Evolutionary conservation across 202 grass and related monocot species (phyloP), one percentile per base, ranked within the genome.

Genomic region (Cymbopogon flexuosus): DNA sequence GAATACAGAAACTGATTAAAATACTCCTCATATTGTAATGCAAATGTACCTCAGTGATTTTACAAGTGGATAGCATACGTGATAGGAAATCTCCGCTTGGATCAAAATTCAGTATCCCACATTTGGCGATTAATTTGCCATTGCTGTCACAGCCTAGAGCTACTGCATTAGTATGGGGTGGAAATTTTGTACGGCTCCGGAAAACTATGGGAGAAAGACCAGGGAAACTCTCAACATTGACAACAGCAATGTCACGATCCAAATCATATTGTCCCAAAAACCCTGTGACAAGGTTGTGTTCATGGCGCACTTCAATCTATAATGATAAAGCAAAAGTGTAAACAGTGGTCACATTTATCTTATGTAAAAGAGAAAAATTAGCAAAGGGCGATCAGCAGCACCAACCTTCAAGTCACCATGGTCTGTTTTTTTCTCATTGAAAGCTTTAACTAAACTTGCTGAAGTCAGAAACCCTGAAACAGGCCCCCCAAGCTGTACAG

Each of bases 391-490:
- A 35, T 68, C 68, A 68, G 6, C 35, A 46, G 4, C 47, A 76
- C 24, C 35, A 59, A 81, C 62, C 22, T 75, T 56, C 23, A 75
- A 67, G 45, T 65, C 65, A 73, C 6, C 42, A 65, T 30, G 19
- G 46, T 64, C 0, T 75, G 7, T n/a, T 83, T 0, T 63, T 31
- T 63, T 31, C 14, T 56, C 8, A 37, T 31, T 40, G 6, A 31
- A 67, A 83, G 61, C 34, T 83, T 49, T 66, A 67, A 39, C 70
- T 45, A 83, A 83, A 24, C 58, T 74, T 65, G 69, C 13, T 31
- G 78, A 80, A 58, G 78, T 70, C 11, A 70, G 19, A 70, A 46
- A 46, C 67, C 40, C 43, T 46, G 40, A 45, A 70, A 45, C 6
- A 3, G 13, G 3, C 21, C 67, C 22, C 67, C 43, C 11, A 6